phyloP scores from a whole-genome alignment of 495 filamentous ascomycete species.

The Recurvomyces mirabilis region DNA sequence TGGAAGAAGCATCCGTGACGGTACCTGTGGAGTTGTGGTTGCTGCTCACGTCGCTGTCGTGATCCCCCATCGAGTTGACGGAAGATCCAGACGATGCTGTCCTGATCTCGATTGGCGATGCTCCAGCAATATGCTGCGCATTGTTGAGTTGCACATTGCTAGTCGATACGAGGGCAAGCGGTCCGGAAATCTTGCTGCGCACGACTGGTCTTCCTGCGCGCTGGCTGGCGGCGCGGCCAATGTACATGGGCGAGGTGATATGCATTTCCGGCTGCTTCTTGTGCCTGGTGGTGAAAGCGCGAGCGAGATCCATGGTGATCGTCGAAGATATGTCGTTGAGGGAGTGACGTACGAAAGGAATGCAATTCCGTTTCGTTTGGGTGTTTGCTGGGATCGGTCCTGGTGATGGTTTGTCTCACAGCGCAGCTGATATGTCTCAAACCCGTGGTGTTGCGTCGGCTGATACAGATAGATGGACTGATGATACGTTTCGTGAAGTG shows the following conservation, averaged over 20 bases:
- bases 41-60: conserved; percentile 21
- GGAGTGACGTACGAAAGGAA: too few species aligned
- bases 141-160: conserved; percentile 95
- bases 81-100: conserved; percentile 41
- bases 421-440: too few species aligned
- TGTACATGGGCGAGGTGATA: conserved; percentile 14
- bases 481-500: too few species aligned
- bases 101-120: conserved; percentile 25
- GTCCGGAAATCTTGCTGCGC: conserved; percentile 63
- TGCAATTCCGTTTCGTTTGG: too few species aligned
- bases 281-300: conserved; percentile 21
- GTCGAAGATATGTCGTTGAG: too few species aligned
- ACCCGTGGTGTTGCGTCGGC: too few species aligned
- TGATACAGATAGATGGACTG: too few species aligned
- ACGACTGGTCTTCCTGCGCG: conserved; percentile 14
- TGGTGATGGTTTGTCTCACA: too few species aligned
- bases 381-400: too few species aligned
- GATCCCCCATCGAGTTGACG: conserved; percentile 39
- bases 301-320: conserved; percentile 11
- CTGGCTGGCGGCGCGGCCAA: conserved; percentile 20
- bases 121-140: conserved; percentile 52
- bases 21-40: conserved; percentile 45
- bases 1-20: conserved; percentile 61
- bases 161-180: conserved; percentile 77
- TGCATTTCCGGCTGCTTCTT: conserved; percentile 19